Percentiles rank a stretch among this genome's conserved stretches.
Evolutionary conservation across 2,329 filamentous ascomycete species (phyloP).

Genomic region (Talaromyces funiculosus): DNA sequence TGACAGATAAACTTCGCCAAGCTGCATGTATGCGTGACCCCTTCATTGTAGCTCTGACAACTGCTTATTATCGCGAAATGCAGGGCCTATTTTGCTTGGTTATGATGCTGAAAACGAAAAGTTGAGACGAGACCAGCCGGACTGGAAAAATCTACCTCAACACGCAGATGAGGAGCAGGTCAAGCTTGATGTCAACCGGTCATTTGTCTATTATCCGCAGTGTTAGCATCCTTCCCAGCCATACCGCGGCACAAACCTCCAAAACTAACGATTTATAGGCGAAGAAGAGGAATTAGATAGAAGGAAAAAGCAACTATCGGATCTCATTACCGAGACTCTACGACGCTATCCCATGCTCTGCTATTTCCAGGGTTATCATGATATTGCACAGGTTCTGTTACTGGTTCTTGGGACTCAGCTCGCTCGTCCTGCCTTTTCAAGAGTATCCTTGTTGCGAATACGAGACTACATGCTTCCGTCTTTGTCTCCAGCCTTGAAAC

Average conservation of each 20-base stretch:
- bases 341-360: conserved; percentile 75
- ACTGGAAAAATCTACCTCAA: conserved; percentile 61
- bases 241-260: conserved; percentile 15
- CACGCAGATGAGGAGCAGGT: conserved; percentile 91
- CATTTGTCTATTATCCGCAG: conserved; percentile 94
- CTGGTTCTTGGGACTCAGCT: conserved; percentile 66
- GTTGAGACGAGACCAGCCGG: conserved; percentile 17
- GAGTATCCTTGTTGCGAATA: conserved; percentile 84
- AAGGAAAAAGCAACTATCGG: conserved; percentile 70
- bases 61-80: conserved; percentile 15
- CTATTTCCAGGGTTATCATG: conserved; percentile 98
- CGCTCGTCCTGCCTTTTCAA: conserved; percentile 61
- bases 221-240: conserved; percentile 48
- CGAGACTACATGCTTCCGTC: conserved; percentile 96
- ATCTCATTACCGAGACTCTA: conserved; percentile 74
- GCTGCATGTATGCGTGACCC: conserved; percentile 63
- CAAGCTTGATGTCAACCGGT: conserved; percentile 82
- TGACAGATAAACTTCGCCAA: conserved; percentile 63
- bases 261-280: conserved; percentile 43
- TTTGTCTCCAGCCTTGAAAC: conserved; percentile 70
- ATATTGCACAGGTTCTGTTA: conserved; percentile 93
- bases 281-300: conserved; percentile 61
- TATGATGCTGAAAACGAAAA: conserved; percentile 21
- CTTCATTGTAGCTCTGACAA: background rate
- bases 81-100: conserved; percentile 47